Evolutionary conservation across 176 grass and related monocot species (phyloP), one percentile per base, ranked within the genome.

Genomic region (Lolium multiflorum): DNA sequence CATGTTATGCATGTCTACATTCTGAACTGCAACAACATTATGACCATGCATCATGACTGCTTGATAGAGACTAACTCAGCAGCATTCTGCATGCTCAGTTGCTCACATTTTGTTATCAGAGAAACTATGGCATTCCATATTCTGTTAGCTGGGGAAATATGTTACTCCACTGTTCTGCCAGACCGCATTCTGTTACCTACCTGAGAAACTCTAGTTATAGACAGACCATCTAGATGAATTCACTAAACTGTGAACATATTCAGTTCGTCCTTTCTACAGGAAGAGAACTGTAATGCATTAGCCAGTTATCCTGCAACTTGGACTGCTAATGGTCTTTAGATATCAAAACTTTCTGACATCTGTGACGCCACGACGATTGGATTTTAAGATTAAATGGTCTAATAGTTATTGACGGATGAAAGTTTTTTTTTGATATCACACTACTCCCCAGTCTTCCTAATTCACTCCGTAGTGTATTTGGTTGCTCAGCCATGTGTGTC

Each of bases 401-500:
- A 14, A 37, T 31, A 5, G 12, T 25, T 48, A 51, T 20, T 59
- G 4, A 81, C 26, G 56, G 41, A 12, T 11, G 15, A 75, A 58
- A 5, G 3, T 28, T 28, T 24, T 1, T 1, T 41, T 5, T 79
- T 58, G 41, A 24, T 84, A 61, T 48, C 2, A 51, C 5, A 25
- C 1, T 4, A 17, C 7, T 78, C 3, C 35, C 15, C 12, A 4
- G 39, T 6, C 12, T 21, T 24, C 35, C 5, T 5, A 31, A 4
- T n/a, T n/a, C 28, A 28, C 28, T 2, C 28, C 28, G 28, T 21
- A 49, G 18, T 11, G 6, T 70, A 11, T 64, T 56, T 0, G 48
- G 79, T 55, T 88, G 6, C 46, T 51, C 85, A 31, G 85, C 82
- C 35, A 76, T 77, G 6, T n/a, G 7, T 20, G 9, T 47, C 74